A percentile compares a stretch with the other conserved stretches of the same genome.
phyloP scores from a whole-genome alignment of 2,329 filamentous ascomycete species.

The Rutstroemia sydowiana region DNA sequence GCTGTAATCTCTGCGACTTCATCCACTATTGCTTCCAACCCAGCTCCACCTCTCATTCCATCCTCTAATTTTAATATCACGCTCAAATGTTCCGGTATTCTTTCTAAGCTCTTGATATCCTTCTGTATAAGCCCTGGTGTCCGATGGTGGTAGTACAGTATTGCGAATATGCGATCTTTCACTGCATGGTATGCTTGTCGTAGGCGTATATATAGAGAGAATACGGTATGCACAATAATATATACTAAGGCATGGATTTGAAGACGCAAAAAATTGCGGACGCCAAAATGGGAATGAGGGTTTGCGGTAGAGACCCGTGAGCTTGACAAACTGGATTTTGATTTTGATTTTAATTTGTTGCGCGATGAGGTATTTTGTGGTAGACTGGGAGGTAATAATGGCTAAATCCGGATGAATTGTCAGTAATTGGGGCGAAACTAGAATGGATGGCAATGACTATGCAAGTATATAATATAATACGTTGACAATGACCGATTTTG shows the following conservation, averaged over 20 bases:
- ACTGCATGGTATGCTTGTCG: constrained; percentile 75
- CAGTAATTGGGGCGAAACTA: constrained; percentile 14
- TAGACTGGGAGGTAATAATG: constrained; percentile 27
- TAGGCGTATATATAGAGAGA: constrained; percentile 79
- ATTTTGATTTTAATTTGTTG: constrained; percentile 23
- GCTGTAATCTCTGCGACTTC: constrained; percentile 87
- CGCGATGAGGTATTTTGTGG: constrained; percentile 17
- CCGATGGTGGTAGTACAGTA: constrained; percentile 91
- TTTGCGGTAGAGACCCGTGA: constrained; percentile 11
- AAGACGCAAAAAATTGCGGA: constrained; percentile 53
- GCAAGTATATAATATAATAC: constrained; percentile 4
- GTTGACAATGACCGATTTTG: not conserved
- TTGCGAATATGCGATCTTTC: constrained; percentile 67
- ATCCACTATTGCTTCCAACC: constrained; percentile 76
- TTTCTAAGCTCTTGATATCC: constrained; percentile 68
- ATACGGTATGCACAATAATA: constrained; percentile 67
- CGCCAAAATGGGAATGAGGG: constrained; percentile 38
- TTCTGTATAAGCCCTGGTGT: constrained; percentile 87
- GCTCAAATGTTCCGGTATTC: constrained; percentile 79
- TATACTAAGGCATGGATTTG: constrained; percentile 63
- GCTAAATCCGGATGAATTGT: constrained; percentile 16
- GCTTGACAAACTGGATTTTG: constrained; percentile 10
- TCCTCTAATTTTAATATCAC: constrained; percentile 72
- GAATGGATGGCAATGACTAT: not conserved
- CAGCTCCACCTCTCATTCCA: constrained; percentile 60